phyloP scores from a whole-genome alignment of 2,329 filamentous ascomycete species.

The Alternaria tenuissima region DNA sequence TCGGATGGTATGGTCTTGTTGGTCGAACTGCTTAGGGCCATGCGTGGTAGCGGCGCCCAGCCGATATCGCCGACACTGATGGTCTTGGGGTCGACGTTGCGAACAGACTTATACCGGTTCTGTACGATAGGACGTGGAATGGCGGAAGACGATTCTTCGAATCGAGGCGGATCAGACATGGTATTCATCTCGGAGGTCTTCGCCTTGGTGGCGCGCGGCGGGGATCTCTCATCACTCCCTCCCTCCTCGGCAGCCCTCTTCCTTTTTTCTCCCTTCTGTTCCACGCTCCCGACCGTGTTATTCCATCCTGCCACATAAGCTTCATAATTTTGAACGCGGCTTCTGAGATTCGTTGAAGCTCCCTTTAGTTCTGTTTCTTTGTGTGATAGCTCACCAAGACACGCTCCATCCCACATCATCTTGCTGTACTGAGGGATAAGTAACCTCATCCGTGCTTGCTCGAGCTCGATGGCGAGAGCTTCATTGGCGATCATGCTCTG shows the following conservation, averaged over 20 bases:
- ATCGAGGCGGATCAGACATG: background rate
- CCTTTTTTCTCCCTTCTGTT: background rate
- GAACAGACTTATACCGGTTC: background rate
- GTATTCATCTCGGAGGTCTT: background rate
- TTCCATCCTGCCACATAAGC: background rate
- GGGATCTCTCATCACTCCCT: background rate
- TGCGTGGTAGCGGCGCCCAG: background rate
- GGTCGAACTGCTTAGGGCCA: background rate
- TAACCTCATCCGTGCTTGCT: background rate
- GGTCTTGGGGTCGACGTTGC: background rate
- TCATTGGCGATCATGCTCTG: background rate
- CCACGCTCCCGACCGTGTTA: background rate
- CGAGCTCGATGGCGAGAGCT: background rate
- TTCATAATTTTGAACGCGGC: background rate
- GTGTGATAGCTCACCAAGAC: background rate
- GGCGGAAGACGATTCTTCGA: no score
- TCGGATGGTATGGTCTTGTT: background rate
- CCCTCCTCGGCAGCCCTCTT: background rate
- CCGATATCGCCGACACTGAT: slow-evolving; percentile 3
- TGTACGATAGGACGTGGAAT: background rate
- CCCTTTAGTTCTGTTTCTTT: background rate
- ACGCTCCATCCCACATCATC: background rate
- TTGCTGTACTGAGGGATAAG: background rate
- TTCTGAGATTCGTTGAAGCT: background rate
- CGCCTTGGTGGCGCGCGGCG: background rate